Evolutionary conservation across 208 protist genomes (phyloP).

Genomic region (Trypanosoma brucei): DNA sequence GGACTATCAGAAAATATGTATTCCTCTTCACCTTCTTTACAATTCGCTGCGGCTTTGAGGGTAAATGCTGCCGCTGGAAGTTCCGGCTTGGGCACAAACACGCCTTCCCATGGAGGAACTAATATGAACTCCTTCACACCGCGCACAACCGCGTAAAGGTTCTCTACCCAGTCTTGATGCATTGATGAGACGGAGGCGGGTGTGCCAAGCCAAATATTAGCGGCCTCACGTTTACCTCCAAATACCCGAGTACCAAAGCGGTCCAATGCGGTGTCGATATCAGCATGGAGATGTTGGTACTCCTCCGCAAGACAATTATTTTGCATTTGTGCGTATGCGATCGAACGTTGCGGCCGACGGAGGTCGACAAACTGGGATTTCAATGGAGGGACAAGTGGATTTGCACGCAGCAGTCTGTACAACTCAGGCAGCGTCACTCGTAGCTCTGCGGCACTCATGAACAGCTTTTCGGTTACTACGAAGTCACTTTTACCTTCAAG

Average conservation of each 20-base stretch:
- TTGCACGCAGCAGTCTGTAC: slow-evolving; percentile 57
- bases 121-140: slow-evolving; percentile 90
- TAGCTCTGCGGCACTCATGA: slow-evolving; percentile 78
- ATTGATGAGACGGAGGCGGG: slow-evolving; percentile 74
- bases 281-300: slow-evolving; percentile 64
- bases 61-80: slow-evolving; percentile 59
- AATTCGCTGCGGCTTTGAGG: slow-evolving; percentile 6
- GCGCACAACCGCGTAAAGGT: slow-evolving; percentile 86
- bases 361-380: slow-evolving; percentile 58
- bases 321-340: slow-evolving; percentile 88
- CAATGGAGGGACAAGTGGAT: slow-evolving; percentile 24
- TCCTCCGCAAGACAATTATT: slow-evolving; percentile 87
- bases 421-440: slow-evolving; percentile 71
- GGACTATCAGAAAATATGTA: slow-evolving; percentile 47
- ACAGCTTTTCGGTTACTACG: slow-evolving; percentile 50
- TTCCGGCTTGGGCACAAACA: slow-evolving; percentile 78
- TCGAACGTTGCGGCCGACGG: slow-evolving; percentile 24
- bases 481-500: background rate
- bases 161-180: slow-evolving; percentile 92
- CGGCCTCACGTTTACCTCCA: slow-evolving; percentile 63
- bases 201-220: slow-evolving; percentile 89
- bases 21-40: slow-evolving; percentile 10
- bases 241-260: slow-evolving; percentile 69
- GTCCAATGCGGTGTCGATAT: slow-evolving; percentile 52
- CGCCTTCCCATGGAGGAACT: slow-evolving; percentile 83